These are phyloP conservation scores for Nakazawaea wickerhamii DNA, from an alignment of 805 yeast genomes.

Conservation along the genomic window DNA sequence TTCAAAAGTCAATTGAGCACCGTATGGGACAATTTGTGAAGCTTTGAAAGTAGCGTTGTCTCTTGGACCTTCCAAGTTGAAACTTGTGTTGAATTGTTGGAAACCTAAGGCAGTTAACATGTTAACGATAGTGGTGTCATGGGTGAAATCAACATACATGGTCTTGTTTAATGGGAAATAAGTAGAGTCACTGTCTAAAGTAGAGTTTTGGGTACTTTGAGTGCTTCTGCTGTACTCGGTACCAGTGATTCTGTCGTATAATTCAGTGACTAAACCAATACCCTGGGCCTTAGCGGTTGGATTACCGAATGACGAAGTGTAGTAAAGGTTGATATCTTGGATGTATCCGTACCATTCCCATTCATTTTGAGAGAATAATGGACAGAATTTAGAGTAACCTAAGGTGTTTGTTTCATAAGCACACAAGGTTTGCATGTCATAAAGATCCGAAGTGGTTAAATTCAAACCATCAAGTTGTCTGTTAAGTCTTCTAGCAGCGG, in stretches of 20 bases:
- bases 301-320: slow-evolving; percentile 6
- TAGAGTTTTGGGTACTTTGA: slow-evolving; percentile 10
- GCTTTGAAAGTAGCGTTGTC: slow-evolving; percentile 14
- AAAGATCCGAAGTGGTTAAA: slow-evolving; percentile 27
- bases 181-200: slow-evolving; percentile 7
- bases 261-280: slow-evolving; percentile 10
- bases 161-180: slow-evolving; percentile 11
- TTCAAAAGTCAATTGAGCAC: slow-evolving; percentile 33
- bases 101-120: slow-evolving; percentile 11
- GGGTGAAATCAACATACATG: slow-evolving; percentile 9
- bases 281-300: slow-evolving; percentile 10
- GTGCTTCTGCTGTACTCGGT: background rate
- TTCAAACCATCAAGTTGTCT: slow-evolving; percentile 18
- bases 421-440: slow-evolving; percentile 30
- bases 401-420: slow-evolving; percentile 36
- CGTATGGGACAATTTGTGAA: slow-evolving; percentile 35
- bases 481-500: slow-evolving; percentile 9
- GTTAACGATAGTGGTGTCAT: slow-evolving; percentile 5
- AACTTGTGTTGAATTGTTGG: slow-evolving; percentile 11
- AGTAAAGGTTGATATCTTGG: slow-evolving; percentile 4
- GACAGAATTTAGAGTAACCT: slow-evolving; percentile 35
- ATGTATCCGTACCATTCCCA: slow-evolving; percentile 16
- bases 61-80: slow-evolving; percentile 13
- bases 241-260: slow-evolving; percentile 5
- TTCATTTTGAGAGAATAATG: slow-evolving; percentile 36